These are phyloP conservation scores for Gautieria morchelliformis DNA, from an alignment of 768 basidiomycete genomes.

Conservation along the genomic window DNA sequence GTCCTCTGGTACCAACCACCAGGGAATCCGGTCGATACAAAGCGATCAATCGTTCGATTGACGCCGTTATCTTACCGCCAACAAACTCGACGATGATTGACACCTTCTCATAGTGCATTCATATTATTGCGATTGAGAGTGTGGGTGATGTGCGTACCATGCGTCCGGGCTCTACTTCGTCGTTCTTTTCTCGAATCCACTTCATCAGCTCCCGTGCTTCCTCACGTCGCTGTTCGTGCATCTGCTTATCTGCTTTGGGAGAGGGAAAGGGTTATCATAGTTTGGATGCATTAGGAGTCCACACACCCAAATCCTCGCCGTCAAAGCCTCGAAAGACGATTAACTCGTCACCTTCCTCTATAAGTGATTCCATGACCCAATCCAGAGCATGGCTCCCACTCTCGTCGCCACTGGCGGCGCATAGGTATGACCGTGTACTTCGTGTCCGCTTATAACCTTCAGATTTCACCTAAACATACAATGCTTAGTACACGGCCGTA, in stretches of 20 bases:
- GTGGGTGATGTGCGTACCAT: slow-evolving; percentile 37
- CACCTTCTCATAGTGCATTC: slow-evolving; percentile 33
- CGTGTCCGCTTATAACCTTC: slow-evolving; percentile 69
- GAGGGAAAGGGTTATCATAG: not conserved
- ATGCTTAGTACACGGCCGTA: not conserved
- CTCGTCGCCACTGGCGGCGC: slow-evolving; percentile 82
- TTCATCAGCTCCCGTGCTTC: slow-evolving; percentile 80
- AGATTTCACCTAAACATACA: slow-evolving; percentile 50
- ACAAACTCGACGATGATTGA: slow-evolving; percentile 92
- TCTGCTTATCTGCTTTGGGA: slow-evolving; percentile 48
- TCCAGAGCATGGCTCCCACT: slow-evolving; percentile 82
- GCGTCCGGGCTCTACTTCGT: slow-evolving; percentile 66
- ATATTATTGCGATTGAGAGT: not conserved
- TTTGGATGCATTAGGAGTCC: not conserved
- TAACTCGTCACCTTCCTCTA: slow-evolving; percentile 86
- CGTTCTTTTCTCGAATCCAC: slow-evolving; percentile 69
- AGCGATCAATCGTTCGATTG: slow-evolving; percentile 86
- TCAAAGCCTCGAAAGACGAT: slow-evolving; percentile 88
- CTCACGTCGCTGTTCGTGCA: slow-evolving; percentile 63
- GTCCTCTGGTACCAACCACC: slow-evolving; percentile 84
- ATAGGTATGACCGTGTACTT: slow-evolving; percentile 80
- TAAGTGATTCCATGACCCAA: slow-evolving; percentile 81
- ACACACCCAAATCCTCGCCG: slow-evolving; percentile 70
- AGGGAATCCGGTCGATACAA: slow-evolving; percentile 87
- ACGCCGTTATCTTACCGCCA: slow-evolving; percentile 81